Evolutionary conservation across 805 yeast genomes (phyloP).

Genomic region (Sugiyamaella marilandica): DNA sequence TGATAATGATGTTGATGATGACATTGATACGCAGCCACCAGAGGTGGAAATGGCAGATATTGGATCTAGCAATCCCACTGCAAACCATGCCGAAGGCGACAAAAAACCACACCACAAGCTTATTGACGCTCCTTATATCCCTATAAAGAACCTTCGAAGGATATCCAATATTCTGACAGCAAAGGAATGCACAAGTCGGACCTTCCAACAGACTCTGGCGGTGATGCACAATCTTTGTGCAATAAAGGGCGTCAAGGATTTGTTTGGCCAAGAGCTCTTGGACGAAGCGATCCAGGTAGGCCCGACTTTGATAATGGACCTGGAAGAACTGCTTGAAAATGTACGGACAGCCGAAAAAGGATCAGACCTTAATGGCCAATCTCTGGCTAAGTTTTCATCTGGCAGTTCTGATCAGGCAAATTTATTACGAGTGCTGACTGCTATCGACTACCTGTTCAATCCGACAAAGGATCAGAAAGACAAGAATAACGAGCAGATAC

Average conservation of each 20-base stretch:
- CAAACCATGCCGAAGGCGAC: not conserved
- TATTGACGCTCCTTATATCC: slow-evolving; percentile 51
- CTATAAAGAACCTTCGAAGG: slow-evolving; percentile 54
- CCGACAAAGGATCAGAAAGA: slow-evolving; percentile 26
- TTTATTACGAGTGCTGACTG: slow-evolving; percentile 77
- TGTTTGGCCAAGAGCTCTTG: slow-evolving; percentile 65
- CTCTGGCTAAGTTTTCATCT: slow-evolving; percentile 65
- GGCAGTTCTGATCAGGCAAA: slow-evolving; percentile 86
- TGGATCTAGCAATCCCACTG: not conserved
- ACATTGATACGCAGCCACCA: not conserved
- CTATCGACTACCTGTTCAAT: slow-evolving; percentile 76
- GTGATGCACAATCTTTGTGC: slow-evolving; percentile 72
- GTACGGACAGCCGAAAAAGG: slow-evolving; percentile 38
- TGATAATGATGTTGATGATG: slow-evolving; percentile 17
- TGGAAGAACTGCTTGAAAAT: slow-evolving; percentile 45
- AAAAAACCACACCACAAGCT: slow-evolving; percentile 12
- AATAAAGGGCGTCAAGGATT: slow-evolving; percentile 54
- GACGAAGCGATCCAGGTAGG: slow-evolving; percentile 59
- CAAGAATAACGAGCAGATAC: slow-evolving; percentile 21
- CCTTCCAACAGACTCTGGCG: slow-evolving; percentile 77
- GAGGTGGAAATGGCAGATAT: slow-evolving; percentile 3
- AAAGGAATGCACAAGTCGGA: slow-evolving; percentile 78
- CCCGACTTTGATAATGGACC: slow-evolving; percentile 47
- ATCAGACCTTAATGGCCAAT: slow-evolving; percentile 47
- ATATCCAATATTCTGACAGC: slow-evolving; percentile 66